Conservation (phyloP, 1,139 yeast genomes). For the Eremothecium gossypii region DNA sequence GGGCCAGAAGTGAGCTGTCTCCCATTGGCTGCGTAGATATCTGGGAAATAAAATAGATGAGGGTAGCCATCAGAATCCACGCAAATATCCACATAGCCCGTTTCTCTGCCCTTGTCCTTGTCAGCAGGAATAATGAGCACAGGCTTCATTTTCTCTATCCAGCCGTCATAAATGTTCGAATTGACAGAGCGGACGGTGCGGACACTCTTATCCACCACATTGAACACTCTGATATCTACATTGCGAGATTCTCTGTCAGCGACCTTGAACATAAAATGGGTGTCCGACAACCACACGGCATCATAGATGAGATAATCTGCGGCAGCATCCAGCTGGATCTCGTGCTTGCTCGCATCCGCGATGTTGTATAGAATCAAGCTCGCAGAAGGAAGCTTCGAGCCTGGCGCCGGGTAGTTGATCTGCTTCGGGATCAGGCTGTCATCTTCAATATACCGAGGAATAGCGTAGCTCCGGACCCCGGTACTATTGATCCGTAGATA, state of each 20-base stretch:
- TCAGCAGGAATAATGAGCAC: constrained; percentile 32
- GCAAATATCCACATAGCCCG: constrained; percentile 67
- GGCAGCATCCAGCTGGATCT: constrained; percentile 26
- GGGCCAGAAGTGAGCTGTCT: constrained; percentile 45
- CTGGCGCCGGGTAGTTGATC: constrained; percentile 87
- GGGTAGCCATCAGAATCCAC: constrained; percentile 50
- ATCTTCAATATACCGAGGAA: constrained; percentile 55
- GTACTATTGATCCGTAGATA: constrained; percentile 66
- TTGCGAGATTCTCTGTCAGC: constrained; percentile 64
- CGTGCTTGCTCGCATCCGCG: constrained; percentile 24
- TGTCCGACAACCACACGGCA: constrained; percentile 56
- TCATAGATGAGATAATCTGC: constrained; percentile 50
- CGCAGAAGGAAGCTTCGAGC: constrained; percentile 59
- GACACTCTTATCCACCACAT: constrained; percentile 31
- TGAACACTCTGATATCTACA: constrained; percentile 34
- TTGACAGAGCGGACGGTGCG: constrained; percentile 40
- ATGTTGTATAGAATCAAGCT: constrained; percentile 40
- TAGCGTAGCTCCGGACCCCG: constrained; percentile 50
- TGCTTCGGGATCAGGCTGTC: constrained; percentile 47
- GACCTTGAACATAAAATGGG: constrained; percentile 49
- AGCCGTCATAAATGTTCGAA: constrained; percentile 42
- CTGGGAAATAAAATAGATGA: constrained; percentile 61
- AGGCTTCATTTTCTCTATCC: constrained; percentile 36
- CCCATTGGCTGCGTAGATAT: constrained; percentile 38
- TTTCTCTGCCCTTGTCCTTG: constrained; percentile 28